Evolutionary conservation across 768 basidiomycete species (phyloP), one percentile per base, ranked within the genome.

Genomic region (Lentinula sp.): DNA sequence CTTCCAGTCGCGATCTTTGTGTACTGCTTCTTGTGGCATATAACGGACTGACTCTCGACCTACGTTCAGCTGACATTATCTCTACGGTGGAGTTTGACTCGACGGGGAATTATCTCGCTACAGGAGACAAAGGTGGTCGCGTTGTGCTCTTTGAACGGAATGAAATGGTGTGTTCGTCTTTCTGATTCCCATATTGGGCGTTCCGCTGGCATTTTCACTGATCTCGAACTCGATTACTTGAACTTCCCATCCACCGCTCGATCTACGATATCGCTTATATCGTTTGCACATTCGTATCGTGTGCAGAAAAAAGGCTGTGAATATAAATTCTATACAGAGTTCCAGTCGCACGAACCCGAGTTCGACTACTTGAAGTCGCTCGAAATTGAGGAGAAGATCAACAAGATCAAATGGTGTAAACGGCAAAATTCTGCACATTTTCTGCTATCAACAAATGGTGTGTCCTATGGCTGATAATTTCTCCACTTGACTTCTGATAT

Each of bases 331-430:
- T 98, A 98, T 75, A 99, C 97, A 56, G 97, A 99, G 77, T 97
- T 98, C 73, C 97, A 99, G 81, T 95, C 93, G 50, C 97, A 99
- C 74, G 97, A 99, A 74, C 97, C 97, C 59, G 97, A 99, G 74
- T 99, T 99, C 74, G 97, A 99, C 79, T 99, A 99, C 75, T 87
- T 99, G 71, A 99, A 99, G 82, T 97, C 94, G 23, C 81, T 99
- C 67, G 97, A 99, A 83, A 99, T 99, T 76, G 97, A 99, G 77
- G 97, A 99, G 84, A 99, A 99, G 89, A 99, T 99, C 82, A 99
- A 99, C 82, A 93, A 97, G 86, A 99, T 99, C 85, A 93, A 95
- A 74, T 99, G 97, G 97, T 98, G 95, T 82, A 95, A 88, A 80
- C 85, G 97, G 65, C 95, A 97, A 78, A 98, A 98, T 73, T 83